phyloP scores from a whole-genome alignment of 2,329 filamentous ascomycete species.

The Lasiodiplodia citricola region DNA sequence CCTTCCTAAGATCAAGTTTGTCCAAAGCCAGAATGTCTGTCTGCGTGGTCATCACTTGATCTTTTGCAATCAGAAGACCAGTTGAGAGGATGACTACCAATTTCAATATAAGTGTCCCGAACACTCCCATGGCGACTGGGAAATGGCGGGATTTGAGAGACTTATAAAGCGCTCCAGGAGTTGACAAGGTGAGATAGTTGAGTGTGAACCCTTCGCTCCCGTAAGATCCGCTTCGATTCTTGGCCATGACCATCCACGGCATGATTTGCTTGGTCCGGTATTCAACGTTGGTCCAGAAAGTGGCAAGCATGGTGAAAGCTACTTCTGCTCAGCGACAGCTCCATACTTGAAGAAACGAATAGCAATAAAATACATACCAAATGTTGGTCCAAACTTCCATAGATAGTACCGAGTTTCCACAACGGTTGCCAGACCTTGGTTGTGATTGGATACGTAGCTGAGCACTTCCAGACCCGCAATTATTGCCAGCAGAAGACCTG shows the following conservation, averaged over 20 bases:
- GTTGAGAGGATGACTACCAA: neutral
- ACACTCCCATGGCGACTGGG: neutral
- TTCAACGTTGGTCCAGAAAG: neutral
- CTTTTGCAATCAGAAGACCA: neutral
- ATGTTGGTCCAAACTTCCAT: constrained; percentile 1
- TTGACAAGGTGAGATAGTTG: neutral
- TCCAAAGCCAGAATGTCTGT: neutral
- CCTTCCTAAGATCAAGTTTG: constrained; percentile 46
- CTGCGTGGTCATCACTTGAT: neutral
- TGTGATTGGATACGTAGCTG: neutral
- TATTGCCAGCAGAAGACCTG: neutral
- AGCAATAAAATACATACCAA: neutral
- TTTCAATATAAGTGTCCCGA: neutral
- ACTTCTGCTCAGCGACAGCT: too few species aligned
- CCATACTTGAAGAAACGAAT: too few species aligned
- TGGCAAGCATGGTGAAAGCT: neutral
- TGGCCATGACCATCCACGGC: neutral
- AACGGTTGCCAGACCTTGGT: neutral
- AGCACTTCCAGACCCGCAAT: neutral
- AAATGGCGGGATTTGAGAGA: neutral
- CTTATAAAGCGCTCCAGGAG: neutral
- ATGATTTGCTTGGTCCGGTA: neutral
- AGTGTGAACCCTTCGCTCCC: neutral
- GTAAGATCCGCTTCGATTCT: too few species aligned
- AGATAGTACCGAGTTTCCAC: neutral